phyloP scores from a whole-genome alignment of 768 basidiomycete genomes.

The Leccinum pellstonianum region DNA sequence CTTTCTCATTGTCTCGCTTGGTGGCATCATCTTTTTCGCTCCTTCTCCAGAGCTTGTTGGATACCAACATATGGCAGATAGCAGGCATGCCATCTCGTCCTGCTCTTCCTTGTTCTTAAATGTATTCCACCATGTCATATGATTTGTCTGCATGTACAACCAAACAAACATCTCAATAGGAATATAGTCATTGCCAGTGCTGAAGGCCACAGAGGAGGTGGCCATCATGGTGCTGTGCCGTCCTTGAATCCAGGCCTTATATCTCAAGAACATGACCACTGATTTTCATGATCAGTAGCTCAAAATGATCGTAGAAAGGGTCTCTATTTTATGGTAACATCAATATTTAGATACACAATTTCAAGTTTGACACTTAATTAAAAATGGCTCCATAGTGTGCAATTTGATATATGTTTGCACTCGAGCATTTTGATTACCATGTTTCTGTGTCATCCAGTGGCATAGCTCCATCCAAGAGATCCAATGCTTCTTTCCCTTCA shows the following conservation, averaged over 20 bases:
- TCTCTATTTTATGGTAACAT: background rate
- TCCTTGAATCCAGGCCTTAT: conserved; percentile 12
- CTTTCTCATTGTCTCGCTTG: background rate
- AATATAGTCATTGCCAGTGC: conserved; percentile 29
- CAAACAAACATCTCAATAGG: conserved; percentile 8
- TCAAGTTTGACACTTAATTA: background rate
- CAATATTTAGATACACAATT: background rate
- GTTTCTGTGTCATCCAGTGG: too few species aligned
- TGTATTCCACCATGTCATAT: conserved; percentile 18
- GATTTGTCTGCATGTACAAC: conserved; percentile 24
- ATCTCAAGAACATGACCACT: background rate
- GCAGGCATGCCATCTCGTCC: conserved; percentile 13
- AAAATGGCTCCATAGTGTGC: too few species aligned
- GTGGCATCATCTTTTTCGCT: background rate
- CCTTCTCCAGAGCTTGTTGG: background rate
- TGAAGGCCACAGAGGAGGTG: conserved; percentile 24
- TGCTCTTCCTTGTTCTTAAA: conserved; percentile 22
- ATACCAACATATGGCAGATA: background rate
- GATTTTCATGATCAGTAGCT: background rate
- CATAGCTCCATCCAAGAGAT: too few species aligned
- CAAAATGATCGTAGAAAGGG: background rate
- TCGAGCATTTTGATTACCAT: too few species aligned
- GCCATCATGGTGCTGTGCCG: conserved; percentile 9
- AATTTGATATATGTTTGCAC: too few species aligned
- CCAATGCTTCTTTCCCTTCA: too few species aligned